Evolutionary conservation across 257 asterid genomes (phyloP).

Genomic region (Cynanchum wilfordii): DNA sequence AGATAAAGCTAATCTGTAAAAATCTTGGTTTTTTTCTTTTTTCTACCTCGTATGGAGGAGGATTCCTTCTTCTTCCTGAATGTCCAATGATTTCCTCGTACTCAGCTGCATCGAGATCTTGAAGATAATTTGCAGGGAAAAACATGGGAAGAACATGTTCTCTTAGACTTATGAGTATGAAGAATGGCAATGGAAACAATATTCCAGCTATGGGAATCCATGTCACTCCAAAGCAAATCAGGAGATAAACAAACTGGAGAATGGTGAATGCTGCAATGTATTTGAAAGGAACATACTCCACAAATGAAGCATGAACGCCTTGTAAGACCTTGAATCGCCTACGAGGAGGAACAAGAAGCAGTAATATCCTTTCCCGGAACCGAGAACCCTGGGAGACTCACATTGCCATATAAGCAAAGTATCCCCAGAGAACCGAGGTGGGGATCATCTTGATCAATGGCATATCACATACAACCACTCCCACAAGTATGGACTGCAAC

Average conservation of each 20-base stretch:
- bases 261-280: conserved; percentile 60
- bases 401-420: conserved; percentile 97
- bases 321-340: conserved; percentile 88
- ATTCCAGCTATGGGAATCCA: conserved; percentile 95
- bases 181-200: conserved; percentile 76
- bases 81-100: conserved; percentile 71
- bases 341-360: conserved; percentile 68
- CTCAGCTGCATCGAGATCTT: conserved; percentile 74
- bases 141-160: conserved; percentile 71
- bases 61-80: conserved; percentile 36
- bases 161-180: conserved; percentile 62
- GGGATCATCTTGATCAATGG: conserved; percentile 82
- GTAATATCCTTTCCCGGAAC: conserved; percentile 85
- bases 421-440: conserved; percentile 95
- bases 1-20: no score
- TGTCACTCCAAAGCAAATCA: conserved; percentile 77
- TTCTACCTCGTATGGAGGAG: conserved; percentile 34
- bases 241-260: conserved; percentile 57
- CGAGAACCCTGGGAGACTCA: conserved; percentile 95
- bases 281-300: conserved; percentile 83
- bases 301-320: conserved; percentile 68
- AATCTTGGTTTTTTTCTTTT: no score
- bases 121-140: conserved; percentile 55
- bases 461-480: conserved; percentile 53
- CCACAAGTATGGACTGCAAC: conserved; percentile 79